Evolutionary conservation across 2,329 filamentous ascomycete species (phyloP).

Genomic region (Talaromyces pinophilus): DNA sequence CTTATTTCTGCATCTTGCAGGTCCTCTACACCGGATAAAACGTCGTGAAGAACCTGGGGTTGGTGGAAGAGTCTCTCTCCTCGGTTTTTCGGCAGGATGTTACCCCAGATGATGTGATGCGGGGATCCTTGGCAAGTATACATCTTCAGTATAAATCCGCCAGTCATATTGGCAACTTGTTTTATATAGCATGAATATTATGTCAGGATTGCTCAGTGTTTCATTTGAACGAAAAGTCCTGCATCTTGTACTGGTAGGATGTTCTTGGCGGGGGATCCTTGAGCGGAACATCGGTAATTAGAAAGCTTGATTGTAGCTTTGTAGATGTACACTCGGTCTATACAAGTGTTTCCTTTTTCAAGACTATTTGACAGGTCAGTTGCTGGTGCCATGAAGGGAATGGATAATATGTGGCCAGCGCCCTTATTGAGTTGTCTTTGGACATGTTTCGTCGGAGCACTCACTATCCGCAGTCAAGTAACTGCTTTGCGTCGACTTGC

Average conservation of each 20-base stretch:
- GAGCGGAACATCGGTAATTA: neutral
- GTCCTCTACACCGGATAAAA: neutral
- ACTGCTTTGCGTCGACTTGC: neutral
- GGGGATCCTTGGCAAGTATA: neutral
- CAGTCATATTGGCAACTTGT: neutral
- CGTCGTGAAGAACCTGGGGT: neutral
- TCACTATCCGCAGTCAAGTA: neutral
- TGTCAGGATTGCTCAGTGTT: neutral
- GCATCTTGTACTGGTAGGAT: neutral
- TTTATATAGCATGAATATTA: neutral
- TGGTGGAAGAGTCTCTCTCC: constrained; percentile 3
- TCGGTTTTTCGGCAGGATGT: neutral
- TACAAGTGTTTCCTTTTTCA: neutral
- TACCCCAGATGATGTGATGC: constrained; percentile 1
- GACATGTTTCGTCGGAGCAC: neutral
- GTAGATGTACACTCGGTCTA: neutral
- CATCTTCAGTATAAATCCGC: neutral
- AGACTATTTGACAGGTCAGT: neutral
- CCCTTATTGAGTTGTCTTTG: neutral
- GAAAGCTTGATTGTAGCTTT: neutral
- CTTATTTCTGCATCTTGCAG: neutral
- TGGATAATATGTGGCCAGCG: neutral
- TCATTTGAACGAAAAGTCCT: neutral
- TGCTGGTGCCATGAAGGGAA: neutral
- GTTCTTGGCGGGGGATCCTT: neutral